A percentile compares a stretch with the other conserved stretches of the same genome.
phyloP scores from a whole-genome alignment of 768 basidiomycete species.

The Mycena venus region DNA sequence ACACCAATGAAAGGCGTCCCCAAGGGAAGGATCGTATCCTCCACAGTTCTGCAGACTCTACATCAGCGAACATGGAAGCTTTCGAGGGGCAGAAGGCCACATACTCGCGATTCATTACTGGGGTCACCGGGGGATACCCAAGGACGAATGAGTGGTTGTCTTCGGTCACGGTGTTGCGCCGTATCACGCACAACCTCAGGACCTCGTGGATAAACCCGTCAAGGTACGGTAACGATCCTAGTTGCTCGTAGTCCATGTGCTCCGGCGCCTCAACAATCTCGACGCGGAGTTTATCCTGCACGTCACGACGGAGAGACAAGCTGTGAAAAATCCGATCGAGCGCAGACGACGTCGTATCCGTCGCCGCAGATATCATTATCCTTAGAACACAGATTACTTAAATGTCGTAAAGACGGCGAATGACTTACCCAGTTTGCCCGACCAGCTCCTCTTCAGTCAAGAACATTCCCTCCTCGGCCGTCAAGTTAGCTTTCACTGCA shows the following conservation, averaged over 20 bases:
- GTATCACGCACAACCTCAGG: background rate
- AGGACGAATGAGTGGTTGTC: no score
- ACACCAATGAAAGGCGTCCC: background rate
- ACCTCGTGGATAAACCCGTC: constrained; percentile 3
- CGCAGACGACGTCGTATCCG: no score
- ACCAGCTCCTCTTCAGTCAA: constrained; percentile 4
- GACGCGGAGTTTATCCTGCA: constrained; percentile 39
- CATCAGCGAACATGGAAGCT: no score
- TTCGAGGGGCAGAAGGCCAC: no score
- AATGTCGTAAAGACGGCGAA: no score
- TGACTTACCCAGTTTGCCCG: no score
- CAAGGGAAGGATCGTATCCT: background rate
- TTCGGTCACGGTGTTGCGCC: no score
- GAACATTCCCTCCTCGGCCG: background rate
- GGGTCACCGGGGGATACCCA: background rate
- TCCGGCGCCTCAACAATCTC: constrained; percentile 36
- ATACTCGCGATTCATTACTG: background rate
- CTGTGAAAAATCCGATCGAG: constrained; percentile 39
- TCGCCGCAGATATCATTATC: constrained; percentile 42
- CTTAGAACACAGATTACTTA: constrained; percentile 16
- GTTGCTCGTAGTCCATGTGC: constrained; percentile 41
- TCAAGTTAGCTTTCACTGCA: background rate
- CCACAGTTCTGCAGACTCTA: no score
- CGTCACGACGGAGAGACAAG: constrained; percentile 39
- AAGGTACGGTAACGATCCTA: constrained; percentile 14